These are phyloP conservation scores for Mortierella antarctica DNA, from an alignment of 192 early-diverging fungal genomes.

Conservation along the genomic window DNA sequence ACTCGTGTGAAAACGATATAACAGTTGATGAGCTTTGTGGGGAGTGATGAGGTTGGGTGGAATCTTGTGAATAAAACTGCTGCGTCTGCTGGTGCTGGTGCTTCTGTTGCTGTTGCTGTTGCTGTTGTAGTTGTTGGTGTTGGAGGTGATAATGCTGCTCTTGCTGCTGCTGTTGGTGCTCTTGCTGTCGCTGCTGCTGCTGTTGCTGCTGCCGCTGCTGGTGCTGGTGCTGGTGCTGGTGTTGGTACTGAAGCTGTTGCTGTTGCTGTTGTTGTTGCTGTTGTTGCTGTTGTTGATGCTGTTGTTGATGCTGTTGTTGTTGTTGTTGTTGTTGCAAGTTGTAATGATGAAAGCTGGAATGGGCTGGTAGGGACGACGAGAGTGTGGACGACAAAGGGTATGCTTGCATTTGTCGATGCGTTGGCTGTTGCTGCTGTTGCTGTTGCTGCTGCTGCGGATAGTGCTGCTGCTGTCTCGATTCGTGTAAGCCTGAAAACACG, in stretches of 20 bases:
- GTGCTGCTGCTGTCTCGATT: background rate
- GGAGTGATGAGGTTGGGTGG: background rate
- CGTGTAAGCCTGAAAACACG: background rate
- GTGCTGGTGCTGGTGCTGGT: background rate
- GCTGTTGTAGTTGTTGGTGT: background rate
- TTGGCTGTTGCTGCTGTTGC: background rate
- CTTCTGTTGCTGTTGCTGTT: background rate
- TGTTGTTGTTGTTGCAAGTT: conserved; percentile 4
- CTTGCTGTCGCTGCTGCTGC: conserved; percentile 2
- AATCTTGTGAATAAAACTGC: conserved; percentile 4
- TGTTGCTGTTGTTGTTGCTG: conserved; percentile 2
- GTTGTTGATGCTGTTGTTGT: conserved; percentile 1
- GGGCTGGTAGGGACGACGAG: conserved; percentile 8
- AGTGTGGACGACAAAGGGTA: background rate
- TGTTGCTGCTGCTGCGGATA: conserved; percentile 16
- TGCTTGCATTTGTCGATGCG: background rate
- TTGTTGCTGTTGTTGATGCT: background rate
- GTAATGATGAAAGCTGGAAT: conserved; percentile 7
- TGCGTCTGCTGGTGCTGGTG: conserved; percentile 1
- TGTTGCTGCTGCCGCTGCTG: background rate
- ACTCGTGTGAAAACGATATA: conserved; percentile 6
- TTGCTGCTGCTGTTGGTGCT: background rate
- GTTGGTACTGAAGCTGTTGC: background rate
- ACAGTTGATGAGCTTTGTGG: background rate
- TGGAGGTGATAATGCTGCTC: conserved; percentile 2